Percentiles rank a stretch among this genome's conserved stretches.
Evolutionary conservation across 1,139 yeast species (phyloP).

Genomic region (Blastobotrys illinoisensis): DNA sequence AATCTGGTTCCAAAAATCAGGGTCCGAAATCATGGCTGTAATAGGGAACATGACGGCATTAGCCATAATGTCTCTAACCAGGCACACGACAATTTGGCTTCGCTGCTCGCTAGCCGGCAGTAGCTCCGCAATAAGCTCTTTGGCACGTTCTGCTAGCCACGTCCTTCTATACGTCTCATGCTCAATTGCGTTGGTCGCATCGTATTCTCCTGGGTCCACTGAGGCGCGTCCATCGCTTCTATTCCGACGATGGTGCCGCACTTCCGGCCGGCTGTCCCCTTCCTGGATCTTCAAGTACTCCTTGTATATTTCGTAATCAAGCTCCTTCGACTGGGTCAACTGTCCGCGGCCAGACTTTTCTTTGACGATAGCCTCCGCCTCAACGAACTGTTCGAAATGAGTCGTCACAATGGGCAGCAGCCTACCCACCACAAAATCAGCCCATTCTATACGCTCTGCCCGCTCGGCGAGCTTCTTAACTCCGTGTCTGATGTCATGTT

Average conservation of each 20-base stretch:
- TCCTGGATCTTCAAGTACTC: slow-evolving; percentile 39
- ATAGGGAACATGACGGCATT: slow-evolving; percentile 52
- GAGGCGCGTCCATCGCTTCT: background rate
- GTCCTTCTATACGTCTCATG: slow-evolving; percentile 46
- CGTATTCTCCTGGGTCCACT: slow-evolving; percentile 49
- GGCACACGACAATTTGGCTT: slow-evolving; percentile 44
- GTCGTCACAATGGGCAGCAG: slow-evolving; percentile 61
- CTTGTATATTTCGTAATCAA: slow-evolving; percentile 54
- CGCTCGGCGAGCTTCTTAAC: slow-evolving; percentile 41
- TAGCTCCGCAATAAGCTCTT: slow-evolving; percentile 34
- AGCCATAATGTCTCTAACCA: slow-evolving; percentile 61
- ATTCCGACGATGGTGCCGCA: background rate
- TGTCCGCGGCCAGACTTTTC: slow-evolving; percentile 25
- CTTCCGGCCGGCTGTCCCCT: background rate
- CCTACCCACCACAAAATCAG: slow-evolving; percentile 52
- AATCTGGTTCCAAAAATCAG: slow-evolving; percentile 70
- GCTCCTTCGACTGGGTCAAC: slow-evolving; percentile 41
- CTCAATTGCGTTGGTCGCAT: slow-evolving; percentile 46
- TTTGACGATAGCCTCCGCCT: slow-evolving; percentile 42
- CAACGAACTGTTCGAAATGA: slow-evolving; percentile 52
- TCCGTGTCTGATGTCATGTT: slow-evolving; percentile 43
- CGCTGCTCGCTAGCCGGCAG: slow-evolving; percentile 47
- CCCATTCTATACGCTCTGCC: slow-evolving; percentile 44
- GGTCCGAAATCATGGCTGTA: slow-evolving; percentile 54
- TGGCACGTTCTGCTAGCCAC: slow-evolving; percentile 42